A percentile compares a stretch with the other conserved stretches of the same genome.
Evolutionary conservation across 345 rosid genomes (phyloP).

Genomic region (Salix dunnii): DNA sequence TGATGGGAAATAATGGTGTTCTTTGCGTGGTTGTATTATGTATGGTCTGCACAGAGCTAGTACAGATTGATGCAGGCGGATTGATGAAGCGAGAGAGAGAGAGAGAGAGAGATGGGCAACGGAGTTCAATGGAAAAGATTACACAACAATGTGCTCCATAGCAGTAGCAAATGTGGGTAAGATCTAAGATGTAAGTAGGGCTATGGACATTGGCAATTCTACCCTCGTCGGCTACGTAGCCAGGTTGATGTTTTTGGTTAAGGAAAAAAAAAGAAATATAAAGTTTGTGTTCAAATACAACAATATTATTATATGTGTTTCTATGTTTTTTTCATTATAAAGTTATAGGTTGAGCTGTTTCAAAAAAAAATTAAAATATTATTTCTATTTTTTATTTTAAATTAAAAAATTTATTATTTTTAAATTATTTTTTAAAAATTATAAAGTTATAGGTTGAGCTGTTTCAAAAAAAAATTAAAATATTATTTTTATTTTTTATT

Average conservation of each 20-base stretch:
- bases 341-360: no score
- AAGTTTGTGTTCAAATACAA: no score
- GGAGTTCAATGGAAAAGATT: neutral
- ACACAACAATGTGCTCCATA: constrained; percentile 13
- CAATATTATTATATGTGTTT: no score
- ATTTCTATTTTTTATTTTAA: no score
- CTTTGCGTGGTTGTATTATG: constrained; percentile 9
- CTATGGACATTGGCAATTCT: neutral
- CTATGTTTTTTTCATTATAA: no score
- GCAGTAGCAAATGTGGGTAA: constrained; percentile 13
- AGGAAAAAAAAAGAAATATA: no score
- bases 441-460: no score
- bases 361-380: no score
- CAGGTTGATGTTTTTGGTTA: neutral
- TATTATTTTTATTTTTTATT: no score
- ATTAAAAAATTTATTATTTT: no score
- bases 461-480: no score
- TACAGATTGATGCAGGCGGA: neutral
- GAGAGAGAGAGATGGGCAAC: neutral
- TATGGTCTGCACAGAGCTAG: neutral
- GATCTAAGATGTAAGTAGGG: neutral
- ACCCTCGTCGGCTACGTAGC: neutral
- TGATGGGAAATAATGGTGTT: neutral
- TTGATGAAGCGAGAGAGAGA: neutral
- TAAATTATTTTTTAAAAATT: no score